Evolutionary conservation across 257 asterid genomes (phyloP).

Genomic region (Asclepias syriaca): DNA sequence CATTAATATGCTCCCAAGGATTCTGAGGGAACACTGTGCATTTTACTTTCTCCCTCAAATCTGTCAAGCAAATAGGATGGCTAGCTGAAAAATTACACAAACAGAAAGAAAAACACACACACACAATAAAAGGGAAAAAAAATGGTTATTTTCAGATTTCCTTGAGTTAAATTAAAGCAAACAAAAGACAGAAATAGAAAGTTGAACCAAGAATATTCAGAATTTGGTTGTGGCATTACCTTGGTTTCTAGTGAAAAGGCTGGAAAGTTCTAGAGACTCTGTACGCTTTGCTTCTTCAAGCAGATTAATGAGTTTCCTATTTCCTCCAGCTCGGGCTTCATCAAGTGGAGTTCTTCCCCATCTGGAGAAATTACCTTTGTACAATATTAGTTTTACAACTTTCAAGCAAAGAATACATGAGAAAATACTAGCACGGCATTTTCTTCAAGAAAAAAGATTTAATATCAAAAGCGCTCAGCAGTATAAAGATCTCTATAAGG

Average conservation of each 20-base stretch:
- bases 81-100: neutral
- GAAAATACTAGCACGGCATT: no score
- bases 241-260: slow-evolving; percentile 14
- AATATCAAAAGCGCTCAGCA: no score
- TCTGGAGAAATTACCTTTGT: slow-evolving; percentile 23
- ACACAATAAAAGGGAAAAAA: neutral
- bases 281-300: slow-evolving; percentile 49
- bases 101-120: neutral
- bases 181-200: neutral
- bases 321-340: slow-evolving; percentile 61
- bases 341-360: slow-evolving; percentile 73
- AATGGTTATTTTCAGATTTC: neutral
- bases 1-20: slow-evolving; percentile 27
- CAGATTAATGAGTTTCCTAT: slow-evolving; percentile 38
- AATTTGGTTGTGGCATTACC: slow-evolving; percentile 7
- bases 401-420: neutral
- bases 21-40: slow-evolving; percentile 29
- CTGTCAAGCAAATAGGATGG: slow-evolving; percentile 12
- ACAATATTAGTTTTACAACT: neutral
- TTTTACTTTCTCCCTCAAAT: slow-evolving; percentile 11
- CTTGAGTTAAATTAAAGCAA: neutral
- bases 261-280: slow-evolving; percentile 35
- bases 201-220: neutral
- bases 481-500: neutral
- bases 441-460: neutral